Percentiles rank a stretch among this genome's conserved stretches.
Evolutionary conservation across 164 flowering plant genomes (phyloP).

Genomic region (Magnolia officinalis): DNA sequence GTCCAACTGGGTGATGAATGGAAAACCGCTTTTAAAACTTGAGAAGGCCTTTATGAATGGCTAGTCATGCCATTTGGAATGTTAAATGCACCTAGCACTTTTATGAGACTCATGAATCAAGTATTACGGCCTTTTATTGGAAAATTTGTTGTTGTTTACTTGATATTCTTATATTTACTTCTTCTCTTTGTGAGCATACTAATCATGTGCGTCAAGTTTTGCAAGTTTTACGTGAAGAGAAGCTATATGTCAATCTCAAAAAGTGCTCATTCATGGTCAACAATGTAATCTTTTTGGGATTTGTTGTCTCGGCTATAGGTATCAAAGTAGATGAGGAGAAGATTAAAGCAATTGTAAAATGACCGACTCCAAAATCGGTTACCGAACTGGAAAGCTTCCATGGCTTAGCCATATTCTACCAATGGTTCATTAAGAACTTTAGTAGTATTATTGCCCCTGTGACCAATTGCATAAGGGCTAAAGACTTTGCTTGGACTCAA

Average conservation of each 20-base stretch:
- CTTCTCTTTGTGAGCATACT: too few species aligned
- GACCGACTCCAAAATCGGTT: conserved; percentile 4
- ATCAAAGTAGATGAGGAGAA: conserved; percentile 9
- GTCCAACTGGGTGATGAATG: too few species aligned
- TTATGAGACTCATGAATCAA: conserved; percentile 8
- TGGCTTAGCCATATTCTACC: conserved; percentile 9
- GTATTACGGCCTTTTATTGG: conserved; percentile 6
- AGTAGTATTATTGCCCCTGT: neutral
- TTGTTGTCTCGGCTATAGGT: neutral
- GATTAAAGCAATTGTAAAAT: conserved; percentile 3
- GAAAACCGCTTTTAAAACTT: neutral
- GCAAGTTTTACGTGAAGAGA: too few species aligned
- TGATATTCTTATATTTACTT: too few species aligned
- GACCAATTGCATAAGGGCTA: neutral
- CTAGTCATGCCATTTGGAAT: neutral
- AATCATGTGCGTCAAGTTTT: too few species aligned
- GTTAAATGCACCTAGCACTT: conserved; percentile 3
- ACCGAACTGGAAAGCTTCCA: conserved; percentile 1
- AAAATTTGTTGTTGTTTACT: neutral
- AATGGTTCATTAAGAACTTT: conserved; percentile 1
- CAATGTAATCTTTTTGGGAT: conserved; percentile 6
- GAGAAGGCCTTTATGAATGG: neutral
- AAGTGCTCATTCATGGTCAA: too few species aligned
- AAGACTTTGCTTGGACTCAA: neutral
- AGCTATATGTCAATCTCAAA: too few species aligned